Evolutionary conservation across 2,329 filamentous ascomycete genomes (phyloP).

Genomic region (Xylariaceae sp.): DNA sequence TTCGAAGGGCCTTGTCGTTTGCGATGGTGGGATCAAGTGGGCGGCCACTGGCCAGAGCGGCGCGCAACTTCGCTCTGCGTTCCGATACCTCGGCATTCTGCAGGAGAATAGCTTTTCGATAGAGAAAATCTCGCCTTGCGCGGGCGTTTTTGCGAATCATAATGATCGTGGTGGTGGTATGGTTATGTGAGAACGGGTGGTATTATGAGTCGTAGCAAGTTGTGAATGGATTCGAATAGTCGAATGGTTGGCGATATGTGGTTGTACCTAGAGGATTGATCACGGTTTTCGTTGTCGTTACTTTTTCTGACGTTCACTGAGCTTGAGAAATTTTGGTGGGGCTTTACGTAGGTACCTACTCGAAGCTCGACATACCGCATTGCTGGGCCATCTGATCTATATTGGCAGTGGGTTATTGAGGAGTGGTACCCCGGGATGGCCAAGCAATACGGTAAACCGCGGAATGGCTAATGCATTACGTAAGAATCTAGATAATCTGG

Average conservation of each 20-base stretch:
- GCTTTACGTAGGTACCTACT: neutral
- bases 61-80: constrained; percentile 81
- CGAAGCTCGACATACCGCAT: no score
- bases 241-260: neutral
- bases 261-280: neutral
- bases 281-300: neutral
- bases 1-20: constrained; percentile 76
- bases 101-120: constrained; percentile 79
- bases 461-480: no score
- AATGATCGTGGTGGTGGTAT: constrained; percentile 29
- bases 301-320: constrained; percentile 1
- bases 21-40: constrained; percentile 77
- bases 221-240: constrained; percentile 13
- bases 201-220: neutral
- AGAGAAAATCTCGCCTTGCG: constrained; percentile 79
- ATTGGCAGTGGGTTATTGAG: no score
- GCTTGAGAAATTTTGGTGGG: constrained; percentile 22
- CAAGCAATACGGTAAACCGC: no score
- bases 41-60: constrained; percentile 83
- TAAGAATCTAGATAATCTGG: no score
- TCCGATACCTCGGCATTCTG: constrained; percentile 90
- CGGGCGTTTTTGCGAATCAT: constrained; percentile 63
- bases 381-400: no score
- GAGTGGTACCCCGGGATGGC: no score
- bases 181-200: neutral